phyloP scores from a whole-genome alignment of 495 filamentous ascomycete species.

The Lophium mytilinum region DNA sequence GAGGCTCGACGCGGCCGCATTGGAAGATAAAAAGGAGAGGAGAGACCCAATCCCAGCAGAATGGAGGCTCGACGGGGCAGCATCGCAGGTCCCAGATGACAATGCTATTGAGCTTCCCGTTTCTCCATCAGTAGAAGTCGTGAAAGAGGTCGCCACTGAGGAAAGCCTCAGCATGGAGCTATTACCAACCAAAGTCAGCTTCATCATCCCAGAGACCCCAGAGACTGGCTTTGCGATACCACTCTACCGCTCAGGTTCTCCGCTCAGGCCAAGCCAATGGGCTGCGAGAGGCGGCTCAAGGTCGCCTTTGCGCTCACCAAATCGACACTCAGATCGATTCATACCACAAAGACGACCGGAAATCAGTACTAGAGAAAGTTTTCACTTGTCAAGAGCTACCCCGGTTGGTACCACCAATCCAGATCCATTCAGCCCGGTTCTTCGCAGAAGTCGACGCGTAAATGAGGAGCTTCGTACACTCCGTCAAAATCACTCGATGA shows the following conservation, averaged over 20 bases:
- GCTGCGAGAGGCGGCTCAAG: constrained; percentile 12
- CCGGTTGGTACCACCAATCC: constrained; percentile 48
- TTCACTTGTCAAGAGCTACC: constrained; percentile 56
- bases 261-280: constrained; percentile 20
- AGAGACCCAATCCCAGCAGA: too few relatives aligned
- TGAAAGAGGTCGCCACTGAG: too few relatives aligned
- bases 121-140: too few relatives aligned
- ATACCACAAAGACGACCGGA: constrained; percentile 48
- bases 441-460: constrained; percentile 24
- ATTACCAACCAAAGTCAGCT: too few relatives aligned
- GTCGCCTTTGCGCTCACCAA: constrained; percentile 1
- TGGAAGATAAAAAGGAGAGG: too few relatives aligned
- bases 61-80: too few relatives aligned
- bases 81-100: too few relatives aligned
- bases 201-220: background rate
- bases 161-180: too few relatives aligned
- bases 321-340: constrained; percentile 56
- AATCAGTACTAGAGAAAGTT: constrained; percentile 44
- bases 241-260: constrained; percentile 13
- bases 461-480: constrained; percentile 20
- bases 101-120: too few relatives aligned
- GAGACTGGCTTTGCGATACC: background rate
- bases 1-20: too few relatives aligned
- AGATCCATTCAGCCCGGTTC: constrained; percentile 57
- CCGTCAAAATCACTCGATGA: constrained; percentile 18